A percentile compares a stretch with the other conserved stretches of the same genome.
Conservation (phyloP, 306 rosid species). For the Trichosanthes truncata region DNA sequence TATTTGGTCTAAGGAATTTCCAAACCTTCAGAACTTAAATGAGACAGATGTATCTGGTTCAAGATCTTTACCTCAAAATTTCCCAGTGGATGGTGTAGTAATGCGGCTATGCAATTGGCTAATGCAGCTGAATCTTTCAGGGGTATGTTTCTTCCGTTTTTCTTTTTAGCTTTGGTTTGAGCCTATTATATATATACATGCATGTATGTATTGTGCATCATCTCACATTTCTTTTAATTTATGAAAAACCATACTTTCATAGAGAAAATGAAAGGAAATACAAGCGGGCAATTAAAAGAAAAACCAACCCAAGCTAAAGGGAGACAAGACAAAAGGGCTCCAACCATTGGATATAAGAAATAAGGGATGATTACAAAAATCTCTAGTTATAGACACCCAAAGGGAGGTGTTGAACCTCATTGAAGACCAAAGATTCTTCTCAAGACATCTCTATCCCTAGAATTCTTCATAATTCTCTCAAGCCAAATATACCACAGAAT, state of each 20-base stretch:
- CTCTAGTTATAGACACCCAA: background rate
- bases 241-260: background rate
- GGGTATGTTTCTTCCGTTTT: conserved; percentile 34
- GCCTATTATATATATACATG: background rate
- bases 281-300: background rate
- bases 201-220: background rate
- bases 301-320: background rate
- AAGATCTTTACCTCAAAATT: conserved; percentile 45
- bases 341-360: background rate
- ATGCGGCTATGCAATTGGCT: conserved; percentile 65
- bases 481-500: background rate
- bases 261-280: too few relatives aligned
- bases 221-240: background rate
- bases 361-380: background rate
- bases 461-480: background rate
- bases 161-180: background rate
- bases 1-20: conserved; percentile 52
- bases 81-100: conserved; percentile 60
- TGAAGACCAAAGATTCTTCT: background rate
- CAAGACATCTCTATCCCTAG: background rate
- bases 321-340: background rate
- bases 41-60: conserved; percentile 29
- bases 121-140: conserved; percentile 42
- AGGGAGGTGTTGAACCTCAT: background rate
- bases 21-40: conserved; percentile 21